These are phyloP conservation scores for Solanum clarkiae DNA, from an alignment of 257 asterid species.

Conservation along the genomic window DNA sequence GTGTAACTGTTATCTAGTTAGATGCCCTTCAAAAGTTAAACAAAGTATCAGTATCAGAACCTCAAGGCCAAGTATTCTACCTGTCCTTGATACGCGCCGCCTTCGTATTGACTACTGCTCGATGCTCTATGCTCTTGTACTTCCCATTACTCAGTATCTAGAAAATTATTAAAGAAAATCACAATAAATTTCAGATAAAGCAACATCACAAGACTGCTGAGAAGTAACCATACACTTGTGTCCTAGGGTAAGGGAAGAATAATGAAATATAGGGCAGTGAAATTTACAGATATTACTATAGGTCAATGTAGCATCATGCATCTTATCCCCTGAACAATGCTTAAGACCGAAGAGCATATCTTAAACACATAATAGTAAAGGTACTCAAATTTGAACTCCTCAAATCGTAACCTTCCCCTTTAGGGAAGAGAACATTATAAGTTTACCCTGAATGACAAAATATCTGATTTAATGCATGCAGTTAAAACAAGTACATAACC, in stretches of 20 bases:
- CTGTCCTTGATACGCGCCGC: slow-evolving; percentile 2
- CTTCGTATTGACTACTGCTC: slow-evolving; percentile 26
- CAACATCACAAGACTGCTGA: neutral
- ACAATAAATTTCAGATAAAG: neutral
- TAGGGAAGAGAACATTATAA: neutral
- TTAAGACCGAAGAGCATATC: neutral
- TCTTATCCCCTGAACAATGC: neutral
- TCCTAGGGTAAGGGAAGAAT: neutral
- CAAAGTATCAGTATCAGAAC: neutral
- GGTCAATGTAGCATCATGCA: neutral
- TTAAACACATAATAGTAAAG: neutral
- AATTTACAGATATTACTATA: neutral
- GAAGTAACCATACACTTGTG: neutral
- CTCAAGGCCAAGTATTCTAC: neutral
- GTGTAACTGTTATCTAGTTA: neutral
- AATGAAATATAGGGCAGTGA: neutral
- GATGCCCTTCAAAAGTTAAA: neutral
- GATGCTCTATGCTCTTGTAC: slow-evolving; percentile 57
- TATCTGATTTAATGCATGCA: neutral
- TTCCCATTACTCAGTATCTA: slow-evolving; percentile 49
- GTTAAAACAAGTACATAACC: neutral
- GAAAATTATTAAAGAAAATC: neutral
- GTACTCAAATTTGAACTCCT: neutral
- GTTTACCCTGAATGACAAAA: neutral
- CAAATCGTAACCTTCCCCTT: neutral